Evolutionary conservation across 2,329 filamentous ascomycete species (phyloP).

Genomic region (Pyrenochaeta sp.): DNA sequence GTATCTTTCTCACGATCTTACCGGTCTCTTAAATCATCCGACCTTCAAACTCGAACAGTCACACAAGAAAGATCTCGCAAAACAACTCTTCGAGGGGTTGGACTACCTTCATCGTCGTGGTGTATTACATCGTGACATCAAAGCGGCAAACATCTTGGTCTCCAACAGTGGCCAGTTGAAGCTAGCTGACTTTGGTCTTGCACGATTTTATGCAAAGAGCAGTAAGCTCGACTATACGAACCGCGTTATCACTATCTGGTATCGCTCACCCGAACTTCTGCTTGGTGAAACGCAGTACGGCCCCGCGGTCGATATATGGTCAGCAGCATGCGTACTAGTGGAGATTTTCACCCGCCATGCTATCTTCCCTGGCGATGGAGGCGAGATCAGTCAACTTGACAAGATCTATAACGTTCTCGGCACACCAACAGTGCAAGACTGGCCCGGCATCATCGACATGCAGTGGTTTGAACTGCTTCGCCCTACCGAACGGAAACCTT

Average conservation of each 20-base stretch:
- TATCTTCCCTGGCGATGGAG: slow-evolving; percentile 93
- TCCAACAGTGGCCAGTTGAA: slow-evolving; percentile 90
- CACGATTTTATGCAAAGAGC: slow-evolving; percentile 93
- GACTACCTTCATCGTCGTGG: slow-evolving; percentile 92
- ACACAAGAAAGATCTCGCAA: slow-evolving; percentile 92
- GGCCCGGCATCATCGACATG: slow-evolving; percentile 92
- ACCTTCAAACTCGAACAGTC: slow-evolving; percentile 83
- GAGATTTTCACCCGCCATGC: slow-evolving; percentile 95
- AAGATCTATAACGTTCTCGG: slow-evolving; percentile 95
- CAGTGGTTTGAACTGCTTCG: slow-evolving; percentile 95
- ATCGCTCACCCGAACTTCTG: slow-evolving; percentile 91
- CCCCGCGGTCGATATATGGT: slow-evolving; percentile 96
- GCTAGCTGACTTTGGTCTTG: slow-evolving; percentile 93
- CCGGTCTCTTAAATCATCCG: slow-evolving; percentile 92
- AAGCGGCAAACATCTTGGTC: slow-evolving; percentile 95
- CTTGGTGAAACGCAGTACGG: slow-evolving; percentile 96
- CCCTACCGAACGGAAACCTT: slow-evolving; percentile 75
- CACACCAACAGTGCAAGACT: slow-evolving; percentile 83
- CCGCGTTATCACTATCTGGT: slow-evolving; percentile 99
- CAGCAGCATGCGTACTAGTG: slow-evolving; percentile 93
- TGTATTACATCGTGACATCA: slow-evolving; percentile 97
- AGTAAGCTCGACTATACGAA: slow-evolving; percentile 96
- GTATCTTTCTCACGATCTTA: slow-evolving; percentile 95
- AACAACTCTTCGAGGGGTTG: slow-evolving; percentile 91
- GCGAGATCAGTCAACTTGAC: slow-evolving; percentile 94